These are phyloP conservation scores for Cladosporium sp. DNA, from an alignment of 2,329 filamentous ascomycete species.

Conservation along the genomic window DNA sequence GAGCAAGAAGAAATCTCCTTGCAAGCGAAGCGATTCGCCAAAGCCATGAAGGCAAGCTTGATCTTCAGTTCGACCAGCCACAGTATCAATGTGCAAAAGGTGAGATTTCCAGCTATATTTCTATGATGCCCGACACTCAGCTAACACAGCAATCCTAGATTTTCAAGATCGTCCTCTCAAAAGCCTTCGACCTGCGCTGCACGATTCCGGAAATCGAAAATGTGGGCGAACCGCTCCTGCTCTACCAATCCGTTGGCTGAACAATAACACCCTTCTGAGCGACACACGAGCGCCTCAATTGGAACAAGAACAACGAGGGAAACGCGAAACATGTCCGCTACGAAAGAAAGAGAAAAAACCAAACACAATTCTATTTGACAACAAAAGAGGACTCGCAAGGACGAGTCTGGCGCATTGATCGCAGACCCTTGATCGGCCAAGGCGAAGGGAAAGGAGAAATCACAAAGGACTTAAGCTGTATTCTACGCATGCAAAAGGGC, in stretches of 20 bases:
- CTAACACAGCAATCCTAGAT: constrained; percentile 61
- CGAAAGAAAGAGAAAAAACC: background rate
- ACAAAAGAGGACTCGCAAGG: constrained; percentile 1
- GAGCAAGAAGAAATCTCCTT: constrained; percentile 99
- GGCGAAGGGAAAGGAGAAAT: background rate
- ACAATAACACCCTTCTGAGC: background rate
- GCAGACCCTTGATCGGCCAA: background rate
- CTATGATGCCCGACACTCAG: background rate
- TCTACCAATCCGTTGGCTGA: constrained; percentile 64
- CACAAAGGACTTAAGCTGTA: constrained; percentile 5
- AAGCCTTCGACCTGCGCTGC: constrained; percentile 97
- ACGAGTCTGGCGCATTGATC: background rate
- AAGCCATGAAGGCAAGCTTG: constrained; percentile 95
- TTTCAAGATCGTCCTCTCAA: constrained; percentile 98
- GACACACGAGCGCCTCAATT: constrained; percentile 1
- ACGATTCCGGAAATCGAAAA: constrained; percentile 99
- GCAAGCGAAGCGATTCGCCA: constrained; percentile 94
- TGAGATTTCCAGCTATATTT: constrained; percentile 41
- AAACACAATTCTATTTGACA: background rate
- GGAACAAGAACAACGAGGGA: background rate
- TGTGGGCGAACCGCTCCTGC: constrained; percentile 88
- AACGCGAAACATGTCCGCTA: constrained; percentile 14
- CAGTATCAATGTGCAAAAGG: constrained; percentile 99
- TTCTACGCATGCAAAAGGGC: constrained; percentile 4
- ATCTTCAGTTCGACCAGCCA: constrained; percentile 99